phyloP scores from a whole-genome alignment of 2,329 filamentous ascomycete species.

The Fusarium pseudonygamai region DNA sequence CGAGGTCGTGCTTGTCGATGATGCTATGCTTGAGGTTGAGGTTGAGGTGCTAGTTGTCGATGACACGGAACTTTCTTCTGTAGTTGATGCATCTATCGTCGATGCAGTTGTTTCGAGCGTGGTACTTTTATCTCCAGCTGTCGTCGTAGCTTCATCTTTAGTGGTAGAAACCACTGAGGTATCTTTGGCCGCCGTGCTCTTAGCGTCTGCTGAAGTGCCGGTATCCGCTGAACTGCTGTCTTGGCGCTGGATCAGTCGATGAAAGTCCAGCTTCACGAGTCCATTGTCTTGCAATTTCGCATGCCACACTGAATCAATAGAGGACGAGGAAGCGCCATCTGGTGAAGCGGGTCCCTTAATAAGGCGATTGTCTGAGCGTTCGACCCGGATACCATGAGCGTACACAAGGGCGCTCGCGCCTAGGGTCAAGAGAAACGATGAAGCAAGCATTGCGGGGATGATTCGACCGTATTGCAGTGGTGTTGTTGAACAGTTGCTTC shows the following conservation, averaged over 20 bases:
- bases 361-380: background rate
- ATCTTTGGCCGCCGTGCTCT: background rate
- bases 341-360: background rate
- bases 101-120: background rate
- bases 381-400: background rate
- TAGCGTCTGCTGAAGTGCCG: background rate
- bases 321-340: background rate
- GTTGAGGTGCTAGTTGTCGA: background rate
- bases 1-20: background rate
- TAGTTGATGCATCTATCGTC: background rate
- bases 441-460: background rate
- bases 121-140: background rate
- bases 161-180: background rate
- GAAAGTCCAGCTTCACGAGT: background rate
- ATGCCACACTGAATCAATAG: background rate
- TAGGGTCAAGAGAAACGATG: background rate
- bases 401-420: rapidly evolving
- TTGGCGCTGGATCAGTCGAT: background rate
- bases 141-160: background rate
- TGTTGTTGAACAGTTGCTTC: too few relatives aligned
- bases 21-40: background rate
- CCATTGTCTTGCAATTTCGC: rapidly evolving
- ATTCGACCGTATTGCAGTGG: rapidly evolving
- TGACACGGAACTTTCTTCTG: background rate
- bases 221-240: background rate